Conservation (phyloP, 305 asterid genomes). For the Plantago rigida region DNA sequence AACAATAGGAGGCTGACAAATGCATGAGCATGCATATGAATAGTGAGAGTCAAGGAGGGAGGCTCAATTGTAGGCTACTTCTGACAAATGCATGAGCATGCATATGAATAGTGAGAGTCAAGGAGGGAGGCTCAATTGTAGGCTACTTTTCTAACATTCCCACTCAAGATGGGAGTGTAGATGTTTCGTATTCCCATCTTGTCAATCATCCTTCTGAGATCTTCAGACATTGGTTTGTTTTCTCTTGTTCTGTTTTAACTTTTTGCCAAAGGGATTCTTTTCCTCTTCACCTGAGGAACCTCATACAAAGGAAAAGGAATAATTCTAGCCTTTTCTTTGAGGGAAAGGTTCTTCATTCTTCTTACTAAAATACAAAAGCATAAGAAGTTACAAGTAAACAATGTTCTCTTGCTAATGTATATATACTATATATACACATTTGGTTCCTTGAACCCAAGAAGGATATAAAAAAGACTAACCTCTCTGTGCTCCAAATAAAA, state of each 20-base stretch:
- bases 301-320: conserved; percentile 25
- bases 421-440: conserved; percentile 27
- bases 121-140: too few species aligned
- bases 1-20: too few species aligned
- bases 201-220: too few species aligned
- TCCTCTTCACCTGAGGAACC: conserved; percentile 35
- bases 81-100: too few species aligned
- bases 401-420: conserved; percentile 28
- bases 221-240: not conserved
- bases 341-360: conserved; percentile 24
- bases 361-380: conserved; percentile 18
- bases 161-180: too few species aligned
- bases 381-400: too few species aligned
- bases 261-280: conserved; percentile 37
- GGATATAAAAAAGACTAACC: not conserved
- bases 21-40: too few species aligned
- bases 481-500: conserved; percentile 2
- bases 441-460: conserved; percentile 26
- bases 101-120: too few species aligned
- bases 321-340: conserved; percentile 32
- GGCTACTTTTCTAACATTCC: too few species aligned
- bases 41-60: too few species aligned
- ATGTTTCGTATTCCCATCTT: too few species aligned
- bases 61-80: too few species aligned
- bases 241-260: conserved; percentile 14